A percentile compares a stretch with the other conserved stretches of the same genome.
These are phyloP conservation scores for Allium fistulosum DNA, from an alignment of 106 monocot species.

Conservation along the genomic window DNA sequence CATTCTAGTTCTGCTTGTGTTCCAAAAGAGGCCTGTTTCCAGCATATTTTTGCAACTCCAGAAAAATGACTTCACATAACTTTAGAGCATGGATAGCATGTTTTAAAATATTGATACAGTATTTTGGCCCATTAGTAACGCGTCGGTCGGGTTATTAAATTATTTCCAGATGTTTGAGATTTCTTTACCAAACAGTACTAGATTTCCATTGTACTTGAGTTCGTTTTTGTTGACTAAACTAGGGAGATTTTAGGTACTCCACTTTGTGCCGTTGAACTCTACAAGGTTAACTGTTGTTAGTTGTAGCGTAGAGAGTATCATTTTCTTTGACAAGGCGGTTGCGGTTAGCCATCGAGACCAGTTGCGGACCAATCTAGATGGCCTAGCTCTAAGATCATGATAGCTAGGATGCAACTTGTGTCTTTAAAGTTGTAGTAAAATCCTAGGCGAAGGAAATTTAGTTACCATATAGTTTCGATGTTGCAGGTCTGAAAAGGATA, in stretches of 20 bases:
- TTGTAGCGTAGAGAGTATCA: neutral
- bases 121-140: conserved; percentile 16
- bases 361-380: neutral
- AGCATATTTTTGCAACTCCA: too few relatives aligned
- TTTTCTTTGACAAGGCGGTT: conserved; percentile 3
- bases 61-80: too few relatives aligned
- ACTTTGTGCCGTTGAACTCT: neutral
- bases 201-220: neutral
- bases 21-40: too few relatives aligned
- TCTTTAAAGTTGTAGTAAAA: neutral
- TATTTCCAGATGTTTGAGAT: neutral
- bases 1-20: too few relatives aligned
- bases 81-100: too few relatives aligned
- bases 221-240: neutral
- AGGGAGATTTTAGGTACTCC: neutral
- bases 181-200: neutral
- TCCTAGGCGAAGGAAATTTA: neutral
- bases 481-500: neutral
- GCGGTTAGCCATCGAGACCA: conserved; percentile 6
- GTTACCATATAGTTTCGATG: neutral
- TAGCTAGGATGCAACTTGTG: neutral
- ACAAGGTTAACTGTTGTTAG: neutral
- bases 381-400: neutral
- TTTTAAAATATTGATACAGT: too few relatives aligned
- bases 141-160: conserved; percentile 3